A percentile compares a stretch with the other conserved stretches of the same genome.
Conservation (phyloP, 2,329 filamentous ascomycete species). For the Plectosphaerella sp. region DNA sequence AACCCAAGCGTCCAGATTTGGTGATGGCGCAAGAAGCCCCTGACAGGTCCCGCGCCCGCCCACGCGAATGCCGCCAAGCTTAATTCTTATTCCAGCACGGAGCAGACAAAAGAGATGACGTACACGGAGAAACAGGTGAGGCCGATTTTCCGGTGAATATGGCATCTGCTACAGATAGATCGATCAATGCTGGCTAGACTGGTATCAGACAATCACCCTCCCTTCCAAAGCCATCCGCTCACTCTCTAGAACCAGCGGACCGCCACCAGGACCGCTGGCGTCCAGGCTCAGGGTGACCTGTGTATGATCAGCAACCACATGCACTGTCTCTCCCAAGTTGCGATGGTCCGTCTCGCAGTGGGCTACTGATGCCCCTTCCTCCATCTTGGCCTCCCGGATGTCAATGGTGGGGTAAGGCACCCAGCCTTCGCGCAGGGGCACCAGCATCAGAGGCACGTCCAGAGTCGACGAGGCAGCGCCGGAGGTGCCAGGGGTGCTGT, state of each 20-base stretch:
- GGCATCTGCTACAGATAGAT: too few species aligned
- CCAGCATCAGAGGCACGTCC: conserved; percentile 66
- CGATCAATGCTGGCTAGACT: too few species aligned
- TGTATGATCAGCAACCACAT: conserved; percentile 66
- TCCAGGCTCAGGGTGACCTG: conserved; percentile 72
- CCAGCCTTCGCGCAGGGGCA: conserved; percentile 75
- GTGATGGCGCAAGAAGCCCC: too few species aligned
- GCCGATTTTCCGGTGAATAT: too few species aligned
- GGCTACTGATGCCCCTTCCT: conserved; percentile 14
- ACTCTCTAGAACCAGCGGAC: conserved; percentile 62
- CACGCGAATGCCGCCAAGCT: too few species aligned
- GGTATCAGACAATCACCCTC: conserved; percentile 29
- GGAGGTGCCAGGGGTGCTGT: conserved; percentile 25
- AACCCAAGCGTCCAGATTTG: too few species aligned
- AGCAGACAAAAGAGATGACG: too few species aligned
- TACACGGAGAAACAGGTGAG: too few species aligned
- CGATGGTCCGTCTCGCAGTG: conserved; percentile 76
- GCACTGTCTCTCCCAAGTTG: conserved; percentile 72
- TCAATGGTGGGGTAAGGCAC: conserved; percentile 77
- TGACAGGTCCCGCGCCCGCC: too few species aligned
- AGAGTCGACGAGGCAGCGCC: conserved; percentile 42
- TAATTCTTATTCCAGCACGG: too few species aligned
- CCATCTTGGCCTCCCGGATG: conserved; percentile 56
- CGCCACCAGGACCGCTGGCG: conserved; percentile 59
- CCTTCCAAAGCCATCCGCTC: conserved; percentile 35